Evolutionary conservation across 257 asterid species (phyloP).

Genomic region (Eustoma russellianum): DNA sequence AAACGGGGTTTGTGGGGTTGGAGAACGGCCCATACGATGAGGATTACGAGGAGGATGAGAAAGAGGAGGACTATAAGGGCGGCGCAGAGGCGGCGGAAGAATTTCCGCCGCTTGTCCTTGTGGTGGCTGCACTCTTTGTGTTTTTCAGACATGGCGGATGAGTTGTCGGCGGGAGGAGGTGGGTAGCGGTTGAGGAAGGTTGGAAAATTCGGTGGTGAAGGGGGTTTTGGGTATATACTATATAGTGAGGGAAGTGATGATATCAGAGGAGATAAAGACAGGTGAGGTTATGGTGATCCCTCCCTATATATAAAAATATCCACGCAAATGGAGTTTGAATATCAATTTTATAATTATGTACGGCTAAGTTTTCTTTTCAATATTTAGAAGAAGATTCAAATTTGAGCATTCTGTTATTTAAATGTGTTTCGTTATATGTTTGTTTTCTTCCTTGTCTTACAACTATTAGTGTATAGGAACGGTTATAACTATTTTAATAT

Average conservation of each 20-base stretch:
- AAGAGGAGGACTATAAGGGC: conserved; percentile 28
- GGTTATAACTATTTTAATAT: too few species aligned
- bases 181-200: background rate
- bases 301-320: background rate
- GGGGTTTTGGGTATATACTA: too few species aligned
- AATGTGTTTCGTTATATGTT: too few species aligned
- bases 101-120: conserved; percentile 26
- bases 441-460: too few species aligned
- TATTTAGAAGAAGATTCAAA: too few species aligned
- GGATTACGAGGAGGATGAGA: conserved; percentile 43
- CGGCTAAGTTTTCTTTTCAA: too few species aligned
- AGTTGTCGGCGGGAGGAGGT: background rate
- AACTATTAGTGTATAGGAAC: too few species aligned
- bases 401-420: too few species aligned
- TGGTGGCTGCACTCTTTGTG: conserved; percentile 55
- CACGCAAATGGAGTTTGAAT: too few species aligned
- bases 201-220: background rate
- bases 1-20: conserved; percentile 81
- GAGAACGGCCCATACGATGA: conserved; percentile 66
- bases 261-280: too few species aligned
- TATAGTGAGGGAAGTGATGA: background rate
- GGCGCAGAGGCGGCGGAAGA: conserved; percentile 25
- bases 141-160: conserved; percentile 26
- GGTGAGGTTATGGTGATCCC: background rate
- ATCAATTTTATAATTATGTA: too few species aligned